Evolutionary conservation across 768 basidiomycete species (phyloP).

Genomic region (Mrakia gelida): DNA sequence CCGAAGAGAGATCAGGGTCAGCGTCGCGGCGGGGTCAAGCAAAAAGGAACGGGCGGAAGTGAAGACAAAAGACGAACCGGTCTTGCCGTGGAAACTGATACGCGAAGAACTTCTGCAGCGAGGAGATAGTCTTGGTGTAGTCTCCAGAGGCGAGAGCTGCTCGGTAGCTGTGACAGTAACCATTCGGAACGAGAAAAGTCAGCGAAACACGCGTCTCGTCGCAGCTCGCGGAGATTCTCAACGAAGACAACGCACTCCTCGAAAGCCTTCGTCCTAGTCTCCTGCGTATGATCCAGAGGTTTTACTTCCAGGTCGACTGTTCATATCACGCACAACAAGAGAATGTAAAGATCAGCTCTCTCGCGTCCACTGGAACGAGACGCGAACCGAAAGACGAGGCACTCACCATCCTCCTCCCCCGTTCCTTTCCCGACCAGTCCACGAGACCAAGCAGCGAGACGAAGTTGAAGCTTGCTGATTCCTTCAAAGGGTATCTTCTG

Average conservation of each 20-base stretch:
- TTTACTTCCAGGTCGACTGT: conserved; percentile 12
- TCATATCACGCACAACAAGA: conserved; percentile 57
- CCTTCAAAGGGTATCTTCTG: conserved; percentile 71
- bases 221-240: not conserved
- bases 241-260: conserved; percentile 51
- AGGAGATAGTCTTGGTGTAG: conserved; percentile 63
- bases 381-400: conserved; percentile 17
- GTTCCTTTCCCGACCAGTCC: conserved; percentile 52
- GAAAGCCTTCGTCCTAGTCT: conserved; percentile 61
- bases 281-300: conserved; percentile 51
- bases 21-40: not conserved
- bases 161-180: not conserved
- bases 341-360: conserved; percentile 49
- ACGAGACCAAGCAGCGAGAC: conserved; percentile 62
- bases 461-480: conserved; percentile 60
- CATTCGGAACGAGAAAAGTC: not conserved
- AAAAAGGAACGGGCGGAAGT: not conserved
- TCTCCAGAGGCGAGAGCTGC: conserved; percentile 59
- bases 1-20: conserved; percentile 4
- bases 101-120: conserved; percentile 73
- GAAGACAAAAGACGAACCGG: conserved; percentile 58
- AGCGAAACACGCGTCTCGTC: not conserved
- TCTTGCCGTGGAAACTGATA: conserved; percentile 74
- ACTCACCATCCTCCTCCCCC: conserved; percentile 52
- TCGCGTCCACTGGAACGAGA: conserved; percentile 46